Evolutionary conservation across 2,329 filamentous ascomycete species (phyloP).

Genomic region (Claviceps pusilla): DNA sequence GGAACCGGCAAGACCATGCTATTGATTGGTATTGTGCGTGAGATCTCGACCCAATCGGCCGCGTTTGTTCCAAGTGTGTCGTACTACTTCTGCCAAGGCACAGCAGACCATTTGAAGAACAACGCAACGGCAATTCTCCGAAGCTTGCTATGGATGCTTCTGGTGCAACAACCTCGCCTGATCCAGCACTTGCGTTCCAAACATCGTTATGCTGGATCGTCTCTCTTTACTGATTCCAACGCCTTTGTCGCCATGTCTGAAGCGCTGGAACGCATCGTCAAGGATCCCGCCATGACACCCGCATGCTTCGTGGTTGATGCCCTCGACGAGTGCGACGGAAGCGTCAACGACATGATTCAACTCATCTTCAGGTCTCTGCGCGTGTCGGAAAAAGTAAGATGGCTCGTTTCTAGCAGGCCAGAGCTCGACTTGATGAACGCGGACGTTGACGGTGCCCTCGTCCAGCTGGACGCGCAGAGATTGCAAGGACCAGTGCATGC

Average conservation of each 20-base stretch:
- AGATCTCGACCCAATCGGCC: slow-evolving; percentile 8
- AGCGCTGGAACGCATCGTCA: slow-evolving; percentile 26
- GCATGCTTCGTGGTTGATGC: slow-evolving; percentile 31
- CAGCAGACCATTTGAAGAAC: slow-evolving; percentile 16
- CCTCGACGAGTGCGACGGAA: slow-evolving; percentile 29
- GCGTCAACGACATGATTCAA: slow-evolving; percentile 18
- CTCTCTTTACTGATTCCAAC: slow-evolving; percentile 24
- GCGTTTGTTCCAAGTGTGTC: slow-evolving; percentile 6
- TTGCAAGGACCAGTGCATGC: slow-evolving; percentile 20
- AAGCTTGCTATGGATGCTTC: slow-evolving; percentile 25
- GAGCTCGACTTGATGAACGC: slow-evolving; percentile 13
- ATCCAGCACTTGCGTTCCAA: slow-evolving; percentile 21
- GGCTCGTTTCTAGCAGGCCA: slow-evolving; percentile 27
- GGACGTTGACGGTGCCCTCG: slow-evolving; percentile 17
- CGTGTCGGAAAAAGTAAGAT: slow-evolving; percentile 18
- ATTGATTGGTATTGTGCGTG: slow-evolving; percentile 15
- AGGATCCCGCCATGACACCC: slow-evolving; percentile 17
- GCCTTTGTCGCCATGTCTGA: slow-evolving; percentile 17
- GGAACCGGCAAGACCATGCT: slow-evolving; percentile 25
- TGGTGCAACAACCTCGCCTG: slow-evolving; percentile 14
- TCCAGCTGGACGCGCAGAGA: slow-evolving; percentile 23
- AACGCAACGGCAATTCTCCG: slow-evolving; percentile 21
- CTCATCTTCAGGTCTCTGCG: slow-evolving; percentile 18
- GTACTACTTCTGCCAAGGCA: slow-evolving; percentile 28
- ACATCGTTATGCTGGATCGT: slow-evolving; percentile 18